Base-by-base conservation (phyloP, 257 asterid genomes). In the Fraxinus excelsior region DNA sequence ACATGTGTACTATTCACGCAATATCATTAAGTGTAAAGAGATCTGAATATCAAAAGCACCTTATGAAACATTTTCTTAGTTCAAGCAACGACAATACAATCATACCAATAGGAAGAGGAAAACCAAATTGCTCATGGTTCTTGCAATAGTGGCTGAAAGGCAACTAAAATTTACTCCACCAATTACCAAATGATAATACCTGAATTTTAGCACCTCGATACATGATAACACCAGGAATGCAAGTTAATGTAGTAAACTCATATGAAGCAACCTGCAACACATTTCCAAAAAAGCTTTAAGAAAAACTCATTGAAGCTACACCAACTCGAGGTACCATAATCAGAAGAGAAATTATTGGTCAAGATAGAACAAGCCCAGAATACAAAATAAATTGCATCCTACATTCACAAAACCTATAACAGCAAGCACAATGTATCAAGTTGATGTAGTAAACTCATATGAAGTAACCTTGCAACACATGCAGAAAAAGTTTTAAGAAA, bases 141-240 rank as follows among this genome's bases (percentile, higher is more conserved):
- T 58, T 4, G 66, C 26, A 19, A 56, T 58, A n/a, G 66, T 58
- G n/a, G 19, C 56, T 23, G 26, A 23, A 7, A 58, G 37, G 78
- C 38, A 9, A 62, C 34, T 58, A 62, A 25, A 25, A n/a, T 21
- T 18, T n/a, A 53, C 66, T 58, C 68, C 32, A 25, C 28, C 34
- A 62, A 23, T 38, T 42, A 42, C 49, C 3, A 42, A 11, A 42
- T 42, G 49, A 73, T 58, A 71, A 29, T 85, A 96, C 99, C 99
- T 96, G 99, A 79, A 95, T 82, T 88, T 96, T 96, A 81, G 99
- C 99, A 74, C 98, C 99, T 65, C 98, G 90, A 72, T 96, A 96
- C 16, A 89, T 86, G 77, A 93, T 96, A 4, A 96, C 99, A 81
- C 98, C 99, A 82, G 99, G 99, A 86, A 96, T 96, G 90, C 99